Percentiles rank a stretch among this genome's conserved stretches.
These are phyloP conservation scores for Aspergillus tanneri DNA, from an alignment of 2,329 filamentous ascomycete genomes.

Conservation along the genomic window DNA sequence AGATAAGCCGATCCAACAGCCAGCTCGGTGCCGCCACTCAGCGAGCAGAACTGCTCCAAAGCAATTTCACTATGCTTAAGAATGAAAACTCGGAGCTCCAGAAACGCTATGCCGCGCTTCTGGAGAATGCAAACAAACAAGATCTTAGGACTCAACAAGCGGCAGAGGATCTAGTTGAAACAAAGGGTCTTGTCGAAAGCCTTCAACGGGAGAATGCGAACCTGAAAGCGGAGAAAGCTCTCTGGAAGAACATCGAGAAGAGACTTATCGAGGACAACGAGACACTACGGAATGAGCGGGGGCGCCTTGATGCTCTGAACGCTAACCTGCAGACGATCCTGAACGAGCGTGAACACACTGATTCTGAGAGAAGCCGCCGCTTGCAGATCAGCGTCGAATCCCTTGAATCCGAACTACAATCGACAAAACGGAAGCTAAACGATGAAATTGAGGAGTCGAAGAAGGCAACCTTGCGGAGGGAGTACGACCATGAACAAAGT, in stretches of 20 bases:
- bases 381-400: conserved; percentile 74
- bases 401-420: conserved; percentile 74
- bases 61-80: conserved; percentile 80
- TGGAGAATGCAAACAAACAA: conserved; percentile 82
- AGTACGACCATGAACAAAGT: conserved; percentile 83
- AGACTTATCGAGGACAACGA: conserved; percentile 88
- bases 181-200: conserved; percentile 76
- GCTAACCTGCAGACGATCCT: conserved; percentile 82
- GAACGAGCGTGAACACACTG: conserved; percentile 84
- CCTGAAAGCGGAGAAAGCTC: conserved; percentile 87
- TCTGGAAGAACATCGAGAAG: conserved; percentile 92
- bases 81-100: conserved; percentile 83
- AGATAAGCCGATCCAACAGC: conserved; percentile 75
- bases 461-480: conserved; percentile 77
- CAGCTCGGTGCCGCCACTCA: conserved; percentile 79
- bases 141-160: conserved; percentile 88
- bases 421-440: conserved; percentile 77
- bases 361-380: conserved; percentile 77
- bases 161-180: conserved; percentile 88
- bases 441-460: conserved; percentile 82
- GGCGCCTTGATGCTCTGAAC: conserved; percentile 77
- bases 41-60: conserved; percentile 83
- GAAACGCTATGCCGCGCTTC: conserved; percentile 72
- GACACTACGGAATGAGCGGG: conserved; percentile 76
- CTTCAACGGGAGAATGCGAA: conserved; percentile 89